Evolutionary conservation across 495 filamentous ascomycete species (phyloP), one percentile per base, ranked within the genome.

Genomic region (Neurospora hispaniola): DNA sequence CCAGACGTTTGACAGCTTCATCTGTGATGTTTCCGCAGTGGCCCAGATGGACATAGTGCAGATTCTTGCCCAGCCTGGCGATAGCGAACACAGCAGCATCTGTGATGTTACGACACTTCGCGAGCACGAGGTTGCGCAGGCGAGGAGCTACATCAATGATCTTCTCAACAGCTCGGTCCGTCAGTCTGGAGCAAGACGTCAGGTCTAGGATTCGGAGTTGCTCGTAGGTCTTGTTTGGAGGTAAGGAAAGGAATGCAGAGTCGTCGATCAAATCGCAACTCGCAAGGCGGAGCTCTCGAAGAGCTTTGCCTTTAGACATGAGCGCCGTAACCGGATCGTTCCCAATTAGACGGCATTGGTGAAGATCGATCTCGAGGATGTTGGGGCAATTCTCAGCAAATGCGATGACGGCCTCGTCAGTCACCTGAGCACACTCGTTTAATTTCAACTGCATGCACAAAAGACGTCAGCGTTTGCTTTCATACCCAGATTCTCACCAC

Each of bases 41-140:
- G 2, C 96, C 96, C 6, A 99, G 85, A 77, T 98, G 96, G 69
- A 99, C 89, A 78, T 94, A 97, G 80, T 99, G 96, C 31, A 99
- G 81, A 75, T 98, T 98, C 85, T 97, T 98, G 70, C 94, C 94
- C 18, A 99, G 87, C 73, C 88, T 90, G 66, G 93, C 91, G 74
- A 98, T 98, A 42, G 94, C 90, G 66, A 88, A 83, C n/a, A 98
- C 94, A 9, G 94, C 90, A 70, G 90, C 88, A 82, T 98, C 96
- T 12, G 96, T 98, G 76, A 99, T 90, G 73, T 93, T 90, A 72
- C 90, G 88, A 81, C 96, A 99, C 81, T 99, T 99, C 69, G 94
- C 93, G 27, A 99, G 86, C 11, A 98, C 93, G 14, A 99, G 85
- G 76, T 97, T 98, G 42, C 96, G 90, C 39, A 99, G 85, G 18